Evolutionary conservation across 1,139 yeast species (phyloP), one percentile per base, ranked within the genome.

Genomic region (Eremothecium gossypii): DNA sequence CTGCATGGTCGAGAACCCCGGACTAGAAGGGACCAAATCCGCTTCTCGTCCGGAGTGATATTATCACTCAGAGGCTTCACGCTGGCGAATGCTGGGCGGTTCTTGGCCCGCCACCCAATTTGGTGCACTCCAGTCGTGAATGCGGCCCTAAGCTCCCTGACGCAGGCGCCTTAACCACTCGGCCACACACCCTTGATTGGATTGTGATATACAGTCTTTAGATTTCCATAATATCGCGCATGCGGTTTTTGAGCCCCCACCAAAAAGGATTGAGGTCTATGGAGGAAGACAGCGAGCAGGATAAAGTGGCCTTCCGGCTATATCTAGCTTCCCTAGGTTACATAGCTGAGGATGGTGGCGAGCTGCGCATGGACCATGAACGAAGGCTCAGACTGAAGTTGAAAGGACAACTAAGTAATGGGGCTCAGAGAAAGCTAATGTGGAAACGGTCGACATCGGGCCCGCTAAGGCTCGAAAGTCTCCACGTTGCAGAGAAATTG

Each of bases 151-250:
- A 17, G 23, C 8, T 23, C 40, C 55, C 56, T 52, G 56, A 53
- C 51, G 55, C 57, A 51, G 56, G 56, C 65, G 65, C 66, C 66
- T 60, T 61, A 61, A 61, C 65, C 65, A 58, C 66, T 61, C 65
- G 65, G 65, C 65, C 66, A 61, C 62, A 57, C 65, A 61, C 55
- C 55, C 56, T 10, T 26, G 9, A 30, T n/a, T 30, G 35, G 34
- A 37, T 29, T 29, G 14, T 37, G 11, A 20, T 2, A 10, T 5
- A 34, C 11, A 8, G 6, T n/a, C 28, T 5, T 26, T 13, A 34
- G 5, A 34, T 34, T 34, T 17, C 32, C 29, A 6, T 9, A 14
- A 17, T 17, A 17, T 3, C 3, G 23, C 23, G 23, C 23, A 17
- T 17, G 23, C 23, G 3, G 23, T 17, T 17, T 17, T 17, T 17